A percentile compares a stretch with the other conserved stretches of the same genome.
These are phyloP conservation scores for Talaromyces borbonicus DNA, from an alignment of 495 filamentous ascomycete genomes.

Conservation along the genomic window DNA sequence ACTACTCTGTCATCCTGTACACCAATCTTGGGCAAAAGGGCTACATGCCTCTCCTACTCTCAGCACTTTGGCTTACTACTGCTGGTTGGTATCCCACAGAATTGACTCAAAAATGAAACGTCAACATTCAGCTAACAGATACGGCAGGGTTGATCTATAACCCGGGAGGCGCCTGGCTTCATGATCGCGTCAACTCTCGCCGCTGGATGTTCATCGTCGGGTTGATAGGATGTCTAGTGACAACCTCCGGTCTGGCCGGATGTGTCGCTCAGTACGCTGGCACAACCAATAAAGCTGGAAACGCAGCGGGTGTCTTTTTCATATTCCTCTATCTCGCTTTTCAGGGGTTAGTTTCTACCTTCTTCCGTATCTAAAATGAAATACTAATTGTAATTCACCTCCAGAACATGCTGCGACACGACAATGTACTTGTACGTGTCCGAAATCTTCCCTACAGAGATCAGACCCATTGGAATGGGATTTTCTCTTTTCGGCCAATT, in stretches of 20 bases:
- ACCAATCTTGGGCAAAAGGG: conserved; percentile 33
- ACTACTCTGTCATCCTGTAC: conserved; percentile 43
- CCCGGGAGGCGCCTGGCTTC: conserved; percentile 35
- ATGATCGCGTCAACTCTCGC: conserved; percentile 36
- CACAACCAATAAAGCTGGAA: conserved; percentile 35
- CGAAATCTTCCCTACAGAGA: conserved; percentile 43
- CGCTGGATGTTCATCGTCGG: conserved; percentile 37
- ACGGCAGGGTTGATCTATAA: conserved; percentile 32
- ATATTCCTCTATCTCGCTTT: conserved; percentile 38
- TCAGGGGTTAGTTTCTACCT: conserved; percentile 25
- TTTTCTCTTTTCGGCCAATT: conserved; percentile 36
- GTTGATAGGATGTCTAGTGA: conserved; percentile 25
- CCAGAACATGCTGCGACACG: conserved; percentile 37
- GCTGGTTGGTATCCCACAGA: conserved; percentile 18
- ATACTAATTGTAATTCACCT: neutral
- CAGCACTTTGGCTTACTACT: conserved; percentile 36
- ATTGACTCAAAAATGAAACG: neutral
- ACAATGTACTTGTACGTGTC: conserved; percentile 42
- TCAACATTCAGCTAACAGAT: conserved; percentile 6
- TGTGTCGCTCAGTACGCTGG: conserved; percentile 32
- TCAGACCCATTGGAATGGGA: conserved; percentile 38
- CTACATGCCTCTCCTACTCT: conserved; percentile 38
- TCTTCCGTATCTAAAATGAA: neutral
- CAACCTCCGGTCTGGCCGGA: conserved; percentile 31
- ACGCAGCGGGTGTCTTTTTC: conserved; percentile 37